Base-by-base conservation (phyloP, 2,329 filamentous ascomycete species). In the Penicillium sp. region DNA sequence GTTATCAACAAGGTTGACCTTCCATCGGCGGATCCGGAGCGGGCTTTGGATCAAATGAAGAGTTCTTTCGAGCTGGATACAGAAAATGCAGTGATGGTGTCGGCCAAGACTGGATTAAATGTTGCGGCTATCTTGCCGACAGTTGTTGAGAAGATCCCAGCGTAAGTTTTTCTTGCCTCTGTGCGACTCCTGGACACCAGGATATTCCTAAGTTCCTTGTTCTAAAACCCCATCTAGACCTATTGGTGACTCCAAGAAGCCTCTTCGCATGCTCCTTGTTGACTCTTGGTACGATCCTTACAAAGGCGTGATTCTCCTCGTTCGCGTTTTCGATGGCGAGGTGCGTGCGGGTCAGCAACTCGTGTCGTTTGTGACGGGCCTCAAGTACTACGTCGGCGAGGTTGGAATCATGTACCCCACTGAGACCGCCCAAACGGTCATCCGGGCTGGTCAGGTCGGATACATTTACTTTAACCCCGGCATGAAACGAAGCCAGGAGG, bases 251-350 rank as follows among this genome's bases (percentile, higher is more conserved):
- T 75, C 80, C 46, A 80, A 74, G 13, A 89, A 86, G 63, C 90
- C 91, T 1, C 73, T 97, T 50, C 86, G 90, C 52, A 82, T 97
- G 74, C 78, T 99, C 41, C 84, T 99, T 12, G 91, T 99, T 23
- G 94, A 99, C 73, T 97, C 92, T 18, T 99, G 94, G 94, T 99
- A 99, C 70, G 92, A 96, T 67, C 92, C 88, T 54, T 99, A 97
- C 73, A 89, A 91, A 60, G 94, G 94, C 10, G 94, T 99, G 29
- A 88, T 97, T 46, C 81, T 97, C 45, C 80, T 99, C 6, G 91
- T 99, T 10, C 82, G 94, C 9, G 80, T 99, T 15, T 99, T 99
- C 64, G 91, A 97, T 59, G 94, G 94, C 9, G 83, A 84, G 45
- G 80, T 99, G 56, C 84, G 82, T 51, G 85, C 92, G 0, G 94